Evolutionary conservation across 2,329 filamentous ascomycete species (phyloP).

Genomic region (Venturia pyrina): DNA sequence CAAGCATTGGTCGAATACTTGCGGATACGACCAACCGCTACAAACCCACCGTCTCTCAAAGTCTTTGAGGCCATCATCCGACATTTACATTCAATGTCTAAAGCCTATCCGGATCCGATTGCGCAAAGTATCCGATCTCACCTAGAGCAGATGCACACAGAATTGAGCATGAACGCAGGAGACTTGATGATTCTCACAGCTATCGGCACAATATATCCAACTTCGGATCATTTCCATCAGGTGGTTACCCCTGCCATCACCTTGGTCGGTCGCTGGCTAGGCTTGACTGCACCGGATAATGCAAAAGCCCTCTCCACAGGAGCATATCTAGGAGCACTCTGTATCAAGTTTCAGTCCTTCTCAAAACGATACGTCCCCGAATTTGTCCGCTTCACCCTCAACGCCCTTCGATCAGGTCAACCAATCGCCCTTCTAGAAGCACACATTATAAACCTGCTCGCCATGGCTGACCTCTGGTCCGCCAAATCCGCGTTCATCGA

Average conservation of each 20-base stretch:
- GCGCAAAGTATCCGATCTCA: conserved; percentile 67
- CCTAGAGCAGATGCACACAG: conserved; percentile 46
- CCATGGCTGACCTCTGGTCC: conserved; percentile 63
- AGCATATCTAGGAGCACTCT: conserved; percentile 67
- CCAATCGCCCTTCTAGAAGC: conserved; percentile 34
- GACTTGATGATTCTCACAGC: conserved; percentile 79
- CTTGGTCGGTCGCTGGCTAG: conserved; percentile 73
- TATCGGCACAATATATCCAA: conserved; percentile 77
- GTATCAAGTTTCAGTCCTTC: conserved; percentile 70
- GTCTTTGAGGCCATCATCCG: conserved; percentile 72
- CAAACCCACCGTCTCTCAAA: conserved; percentile 45
- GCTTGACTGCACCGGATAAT: conserved; percentile 58
- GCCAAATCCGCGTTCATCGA: conserved; percentile 66
- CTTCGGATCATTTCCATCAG: conserved; percentile 94
- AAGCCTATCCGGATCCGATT: conserved; percentile 71
- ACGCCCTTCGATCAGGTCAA: conserved; percentile 47
- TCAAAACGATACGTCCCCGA: conserved; percentile 88
- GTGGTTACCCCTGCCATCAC: conserved; percentile 86
- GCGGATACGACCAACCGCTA: conserved; percentile 32
- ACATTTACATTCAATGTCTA: conserved; percentile 86
- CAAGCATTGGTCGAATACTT: conserved; percentile 56
- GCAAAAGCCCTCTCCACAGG: conserved; percentile 62
- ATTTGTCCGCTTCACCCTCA: conserved; percentile 68
- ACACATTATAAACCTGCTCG: conserved; percentile 54
- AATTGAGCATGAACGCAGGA: conserved; percentile 48